phyloP scores from a whole-genome alignment of 345 rosid genomes.

The Bruguiera gymnorhiza region DNA sequence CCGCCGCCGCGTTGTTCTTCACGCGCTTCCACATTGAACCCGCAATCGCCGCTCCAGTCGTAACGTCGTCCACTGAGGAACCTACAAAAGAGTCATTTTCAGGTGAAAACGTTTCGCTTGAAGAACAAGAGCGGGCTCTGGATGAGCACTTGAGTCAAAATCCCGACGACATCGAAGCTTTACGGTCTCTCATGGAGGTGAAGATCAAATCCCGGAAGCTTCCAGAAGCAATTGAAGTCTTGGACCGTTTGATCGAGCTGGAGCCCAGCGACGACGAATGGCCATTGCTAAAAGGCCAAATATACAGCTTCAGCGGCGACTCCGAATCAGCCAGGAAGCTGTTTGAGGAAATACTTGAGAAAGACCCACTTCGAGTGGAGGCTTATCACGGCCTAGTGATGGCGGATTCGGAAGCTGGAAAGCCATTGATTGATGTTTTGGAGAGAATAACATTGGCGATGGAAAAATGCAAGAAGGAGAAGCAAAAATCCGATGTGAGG shows the following conservation, averaged over 20 bases:
- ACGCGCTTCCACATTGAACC: slow-evolving; percentile 46
- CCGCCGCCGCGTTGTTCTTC: slow-evolving; percentile 60
- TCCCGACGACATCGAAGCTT: slow-evolving; percentile 50
- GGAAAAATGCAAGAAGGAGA: slow-evolving; percentile 70
- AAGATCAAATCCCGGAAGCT: slow-evolving; percentile 61
- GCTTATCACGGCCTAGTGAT: slow-evolving; percentile 82
- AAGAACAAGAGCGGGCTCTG: slow-evolving; percentile 48
- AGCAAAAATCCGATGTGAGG: slow-evolving; percentile 53
- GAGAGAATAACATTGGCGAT: slow-evolving; percentile 63
- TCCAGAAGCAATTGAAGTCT: slow-evolving; percentile 48
- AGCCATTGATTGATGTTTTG: slow-evolving; percentile 40
- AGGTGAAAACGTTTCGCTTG: slow-evolving; percentile 21
- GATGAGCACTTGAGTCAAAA: slow-evolving; percentile 42
- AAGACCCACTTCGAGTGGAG: slow-evolving; percentile 75
- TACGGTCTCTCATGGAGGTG: slow-evolving; percentile 64
- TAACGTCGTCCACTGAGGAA: slow-evolving; percentile 36
- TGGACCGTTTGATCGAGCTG: slow-evolving; percentile 60
- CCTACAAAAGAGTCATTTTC: slow-evolving; percentile 9
- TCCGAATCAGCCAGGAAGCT: slow-evolving; percentile 46
- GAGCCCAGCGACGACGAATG: slow-evolving; percentile 79
- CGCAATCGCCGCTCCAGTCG: slow-evolving; percentile 53
- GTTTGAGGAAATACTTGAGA: slow-evolving; percentile 61
- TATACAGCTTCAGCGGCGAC: slow-evolving; percentile 59
- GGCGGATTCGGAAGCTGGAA: slow-evolving; percentile 60
- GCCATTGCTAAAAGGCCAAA: slow-evolving; percentile 65